These are phyloP conservation scores for Phoenix roebelenii DNA, from an alignment of 176 grass and related monocot genomes.

Conservation along the genomic window DNA sequence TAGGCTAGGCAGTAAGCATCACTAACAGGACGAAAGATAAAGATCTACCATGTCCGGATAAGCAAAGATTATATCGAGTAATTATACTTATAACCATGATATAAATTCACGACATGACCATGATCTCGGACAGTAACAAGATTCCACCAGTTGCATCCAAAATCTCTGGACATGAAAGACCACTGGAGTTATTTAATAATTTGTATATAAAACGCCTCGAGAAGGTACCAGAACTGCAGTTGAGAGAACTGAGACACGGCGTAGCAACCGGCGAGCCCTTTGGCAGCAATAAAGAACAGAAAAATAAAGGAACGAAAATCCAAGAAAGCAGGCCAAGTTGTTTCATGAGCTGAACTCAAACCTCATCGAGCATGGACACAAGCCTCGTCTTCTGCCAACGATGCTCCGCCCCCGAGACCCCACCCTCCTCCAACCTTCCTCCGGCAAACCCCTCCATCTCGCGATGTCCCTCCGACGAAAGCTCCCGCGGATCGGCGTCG, in stretches of 20 bases:
- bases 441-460: background rate
- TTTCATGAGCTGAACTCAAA: conserved; percentile 14
- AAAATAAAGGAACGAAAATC: background rate
- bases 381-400: conserved; percentile 12
- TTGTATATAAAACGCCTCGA: background rate
- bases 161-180: conserved; percentile 17
- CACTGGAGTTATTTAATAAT: conserved; percentile 3
- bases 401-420: background rate
- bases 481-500: conserved; percentile 4
- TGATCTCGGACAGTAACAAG: background rate
- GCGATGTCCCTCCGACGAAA: too few species aligned
- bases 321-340: background rate
- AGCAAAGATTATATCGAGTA: background rate
- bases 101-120: background rate
- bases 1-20: too few species aligned
- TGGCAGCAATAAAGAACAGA: conserved; percentile 5
- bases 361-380: conserved; percentile 16
- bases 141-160: conserved; percentile 4
- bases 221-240: background rate
- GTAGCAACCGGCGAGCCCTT: too few species aligned
- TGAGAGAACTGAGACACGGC: background rate
- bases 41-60: conserved; percentile 7
- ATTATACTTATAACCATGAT: background rate
- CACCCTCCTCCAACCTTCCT: background rate
- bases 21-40: background rate